A percentile compares a stretch with the other conserved stretches of the same genome.
These are phyloP conservation scores for Amoebophrya sp. DNA, from an alignment of 169 alveolate genomes.

Conservation along the genomic window DNA sequence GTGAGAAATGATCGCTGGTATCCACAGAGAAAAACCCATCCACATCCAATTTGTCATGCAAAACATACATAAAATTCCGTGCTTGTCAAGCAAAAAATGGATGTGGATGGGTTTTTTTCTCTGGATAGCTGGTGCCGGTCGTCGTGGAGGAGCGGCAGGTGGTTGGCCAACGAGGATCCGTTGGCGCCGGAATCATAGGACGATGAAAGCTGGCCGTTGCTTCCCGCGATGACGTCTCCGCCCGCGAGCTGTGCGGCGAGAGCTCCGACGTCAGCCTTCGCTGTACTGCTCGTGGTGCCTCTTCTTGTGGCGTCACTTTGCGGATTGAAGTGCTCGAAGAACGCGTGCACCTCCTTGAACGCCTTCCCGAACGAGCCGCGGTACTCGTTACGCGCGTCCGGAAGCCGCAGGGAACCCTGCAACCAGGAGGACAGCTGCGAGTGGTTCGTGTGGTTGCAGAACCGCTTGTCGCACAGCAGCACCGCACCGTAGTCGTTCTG, in stretches of 20 bases:
- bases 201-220: neutral
- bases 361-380: neutral
- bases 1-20: no score
- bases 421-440: neutral
- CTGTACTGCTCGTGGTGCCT: no score
- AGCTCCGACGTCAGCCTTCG: neutral
- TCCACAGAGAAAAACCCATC: no score
- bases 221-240: neutral
- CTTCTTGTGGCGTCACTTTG: no score
- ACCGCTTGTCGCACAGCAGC: slow-evolving; percentile 79
- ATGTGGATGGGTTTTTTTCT: no score
- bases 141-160: neutral
- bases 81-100: no score
- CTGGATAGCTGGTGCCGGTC: neutral
- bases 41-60: no score
- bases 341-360: neutral
- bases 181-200: neutral
- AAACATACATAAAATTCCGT: no score
- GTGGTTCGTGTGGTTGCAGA: neutral
- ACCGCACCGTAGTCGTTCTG: slow-evolving; percentile 85
- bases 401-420: neutral
- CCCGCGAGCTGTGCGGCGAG: neutral
- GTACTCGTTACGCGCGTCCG: neutral
- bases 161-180: neutral
- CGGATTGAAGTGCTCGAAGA: neutral